Evolutionary conservation across 2,329 filamentous ascomycete species (phyloP), one percentile per base, ranked within the genome.

Genomic region (Cercospora nicotianae): DNA sequence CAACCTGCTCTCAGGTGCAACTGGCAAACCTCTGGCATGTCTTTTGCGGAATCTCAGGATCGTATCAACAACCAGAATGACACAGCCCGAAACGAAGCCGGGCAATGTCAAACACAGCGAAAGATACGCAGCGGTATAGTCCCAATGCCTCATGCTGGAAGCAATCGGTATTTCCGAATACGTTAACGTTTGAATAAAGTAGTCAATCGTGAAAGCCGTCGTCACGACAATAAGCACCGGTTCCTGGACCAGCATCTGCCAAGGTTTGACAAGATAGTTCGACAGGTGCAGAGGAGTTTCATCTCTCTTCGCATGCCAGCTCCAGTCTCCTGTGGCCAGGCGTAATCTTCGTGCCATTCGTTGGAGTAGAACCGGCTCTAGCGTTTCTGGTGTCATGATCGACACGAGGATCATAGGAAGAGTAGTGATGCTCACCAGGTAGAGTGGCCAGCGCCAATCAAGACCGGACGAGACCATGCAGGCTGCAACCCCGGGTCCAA

Each of bases 141-240:
- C 13, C 69, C 69, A 70, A 3, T 16, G 30, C 8, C 67, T 42
- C 23, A 36, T 45, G 31, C 39, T 18, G 39, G 63, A 70, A 2
- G 67, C 67, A n/a, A 60, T 62, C 3, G 69, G 66, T 2, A 70
- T 63, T 3, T 65, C 67, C 3, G 67, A 69, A 28, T 69, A 69
- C 53, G 82, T 69, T 20, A 68, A 76, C 66, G 81, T 84, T 2
- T 68, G 66, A 13, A 72, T 62, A 5, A 81, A 82, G 45, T 77
- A 77, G 5, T 76, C 69, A 1, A 77, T 67, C 3, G 68, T 69
- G 62, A 75, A 72, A 48, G 77, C 77, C 7, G 75, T 55, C 0
- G 69, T 70, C 1, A 70, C 69, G 2, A 70, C 67, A 8, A 69
- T 65, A 12, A 70, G 42, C 26, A 70, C 69, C 5, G 69, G 67